Evolutionary conservation across 1,139 yeast species (phyloP).

Genomic region (Candida labiduridarum): DNA sequence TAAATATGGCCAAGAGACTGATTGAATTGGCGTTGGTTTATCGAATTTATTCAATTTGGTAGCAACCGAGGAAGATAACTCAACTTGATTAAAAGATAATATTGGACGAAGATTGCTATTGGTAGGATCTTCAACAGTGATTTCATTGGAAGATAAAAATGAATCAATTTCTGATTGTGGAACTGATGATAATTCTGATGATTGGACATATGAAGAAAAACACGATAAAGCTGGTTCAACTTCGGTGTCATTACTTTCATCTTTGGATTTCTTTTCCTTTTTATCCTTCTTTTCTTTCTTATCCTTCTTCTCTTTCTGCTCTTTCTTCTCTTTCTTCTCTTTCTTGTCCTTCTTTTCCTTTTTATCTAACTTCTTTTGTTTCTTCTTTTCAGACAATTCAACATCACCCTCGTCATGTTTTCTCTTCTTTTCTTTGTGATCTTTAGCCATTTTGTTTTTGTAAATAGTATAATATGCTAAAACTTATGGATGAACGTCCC

Average conservation of each 20-base stretch:
- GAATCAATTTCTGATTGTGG: constrained; percentile 60
- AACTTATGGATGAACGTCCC: too few species aligned
- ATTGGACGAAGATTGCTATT: constrained; percentile 63
- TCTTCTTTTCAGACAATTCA: constrained; percentile 25
- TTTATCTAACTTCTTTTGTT: constrained; percentile 35
- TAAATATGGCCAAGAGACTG: constrained; percentile 95
- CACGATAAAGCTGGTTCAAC: constrained; percentile 26
- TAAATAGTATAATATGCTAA: neutral
- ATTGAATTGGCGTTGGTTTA: constrained; percentile 94
- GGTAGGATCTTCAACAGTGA: constrained; percentile 74
- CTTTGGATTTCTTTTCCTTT: constrained; percentile 46
- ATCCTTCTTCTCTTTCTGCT: constrained; percentile 43
- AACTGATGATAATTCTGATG: constrained; percentile 28
- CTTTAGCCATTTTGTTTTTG: constrained; percentile 31
- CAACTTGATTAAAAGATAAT: constrained; percentile 64
- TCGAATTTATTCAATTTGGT: constrained; percentile 68
- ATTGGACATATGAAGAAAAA: constrained; percentile 29
- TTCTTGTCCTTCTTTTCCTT: constrained; percentile 50
- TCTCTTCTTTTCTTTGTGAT: constrained; percentile 47
- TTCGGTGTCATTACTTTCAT: too few species aligned
- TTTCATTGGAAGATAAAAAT: constrained; percentile 73
- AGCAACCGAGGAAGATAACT: constrained; percentile 57
- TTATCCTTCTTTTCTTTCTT: constrained; percentile 45
- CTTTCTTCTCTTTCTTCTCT: constrained; percentile 42
- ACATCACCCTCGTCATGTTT: constrained; percentile 33